Evolutionary conservation across 2,329 filamentous ascomycete genomes (phyloP), one percentile per base, ranked within the genome.

Genomic region (Claviceps pusilla): DNA sequence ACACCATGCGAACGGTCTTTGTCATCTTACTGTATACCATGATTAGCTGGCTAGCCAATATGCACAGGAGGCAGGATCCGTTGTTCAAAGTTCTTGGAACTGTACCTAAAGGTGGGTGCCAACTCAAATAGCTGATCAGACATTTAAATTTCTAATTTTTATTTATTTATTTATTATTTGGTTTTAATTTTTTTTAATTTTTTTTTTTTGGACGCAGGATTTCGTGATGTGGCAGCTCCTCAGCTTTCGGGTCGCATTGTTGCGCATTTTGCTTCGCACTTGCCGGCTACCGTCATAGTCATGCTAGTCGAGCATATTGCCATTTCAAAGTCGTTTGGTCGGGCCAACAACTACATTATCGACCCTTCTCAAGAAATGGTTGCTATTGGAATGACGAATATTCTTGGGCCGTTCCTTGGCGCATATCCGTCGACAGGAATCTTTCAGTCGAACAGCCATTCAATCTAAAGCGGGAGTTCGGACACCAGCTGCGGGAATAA

Each of bases 381-480:
- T 49, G 91, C 89, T 28, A 95, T 97, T 59, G 91, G 91, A 58
- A 80, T 96, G 31, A 86, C 84, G 41, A 97, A 97, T 66, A 75
- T 97, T 42, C 76, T 97, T 7, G 90, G 88, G 0, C 89, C 93
- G 2, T 95, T 97, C 72, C 76, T 97, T 3, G 93, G 91, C 51
- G 93, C 78, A 2, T 98, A 95, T 64, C 88, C 91, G 14, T 87
- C 89, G 0, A 98, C 91, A 19, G 2, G 93, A 1, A 1, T 97
- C 93, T 3, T 97, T 97, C 75, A 95, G 88, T 41, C 83, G 93
- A 57, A 97, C 93, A 33, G 91, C 93, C 53, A 96, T 97, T 71
- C 95, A 96, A 69, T 93, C 91, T 4, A 97, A 97, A 70, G 90
- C 93, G 51, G 93, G 93, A 63, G 91, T 96, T 4, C 83, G 89